These are phyloP conservation scores for Candida vaughaniae DNA, from an alignment of 805 yeast genomes.

Conservation along the genomic window DNA sequence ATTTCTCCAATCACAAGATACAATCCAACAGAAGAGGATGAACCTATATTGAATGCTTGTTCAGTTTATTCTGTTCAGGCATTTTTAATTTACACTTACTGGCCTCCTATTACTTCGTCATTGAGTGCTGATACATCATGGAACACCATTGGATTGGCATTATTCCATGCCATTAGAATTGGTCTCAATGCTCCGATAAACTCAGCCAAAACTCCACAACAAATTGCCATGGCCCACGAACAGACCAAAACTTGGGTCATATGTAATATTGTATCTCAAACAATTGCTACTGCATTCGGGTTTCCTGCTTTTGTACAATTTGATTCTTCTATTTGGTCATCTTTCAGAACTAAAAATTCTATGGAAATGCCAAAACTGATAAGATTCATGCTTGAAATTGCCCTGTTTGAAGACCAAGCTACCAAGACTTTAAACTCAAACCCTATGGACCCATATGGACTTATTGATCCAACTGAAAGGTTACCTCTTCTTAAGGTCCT, in stretches of 20 bases:
- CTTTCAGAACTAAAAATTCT: constrained; percentile 48
- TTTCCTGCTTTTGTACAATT: constrained; percentile 90
- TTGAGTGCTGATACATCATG: constrained; percentile 94
- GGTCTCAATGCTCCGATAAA: constrained; percentile 73
- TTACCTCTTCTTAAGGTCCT: constrained; percentile 72
- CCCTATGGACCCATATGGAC: constrained; percentile 62
- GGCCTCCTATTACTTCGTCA: constrained; percentile 97
- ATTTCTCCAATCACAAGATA: constrained; percentile 88
- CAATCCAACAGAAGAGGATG: constrained; percentile 74
- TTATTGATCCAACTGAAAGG: constrained; percentile 67
- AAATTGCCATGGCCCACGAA: constrained; percentile 56
- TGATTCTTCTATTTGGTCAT: constrained; percentile 63
- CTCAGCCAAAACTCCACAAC: constrained; percentile 41
- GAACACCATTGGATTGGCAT: constrained; percentile 91
- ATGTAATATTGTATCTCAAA: constrained; percentile 86
- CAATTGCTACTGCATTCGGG: constrained; percentile 89
- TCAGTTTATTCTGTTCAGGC: constrained; percentile 95
- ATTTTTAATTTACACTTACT: constrained; percentile 77
- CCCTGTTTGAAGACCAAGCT: constrained; percentile 83
- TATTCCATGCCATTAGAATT: constrained; percentile 87
- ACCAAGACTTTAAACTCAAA: constrained; percentile 74
- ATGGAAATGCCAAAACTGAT: constrained; percentile 56
- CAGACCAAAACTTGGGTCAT: constrained; percentile 91
- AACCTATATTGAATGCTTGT: constrained; percentile 81
- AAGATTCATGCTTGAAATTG: constrained; percentile 76